These are phyloP conservation scores for Lodderomyces jiufengensis DNA, from an alignment of 1,139 yeast species.

Conservation along the genomic window DNA sequence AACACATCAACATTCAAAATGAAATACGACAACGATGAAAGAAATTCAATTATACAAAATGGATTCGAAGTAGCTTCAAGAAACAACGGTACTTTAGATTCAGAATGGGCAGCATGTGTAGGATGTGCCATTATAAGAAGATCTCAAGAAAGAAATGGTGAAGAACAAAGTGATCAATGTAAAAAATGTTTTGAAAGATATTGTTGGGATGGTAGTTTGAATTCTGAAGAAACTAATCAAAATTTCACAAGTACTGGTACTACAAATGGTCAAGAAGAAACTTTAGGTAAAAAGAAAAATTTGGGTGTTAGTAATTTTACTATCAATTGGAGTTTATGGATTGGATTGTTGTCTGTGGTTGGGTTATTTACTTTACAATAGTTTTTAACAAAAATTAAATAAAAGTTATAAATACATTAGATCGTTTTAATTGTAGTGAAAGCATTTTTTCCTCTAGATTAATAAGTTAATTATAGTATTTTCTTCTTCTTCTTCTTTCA, in stretches of 20 bases:
- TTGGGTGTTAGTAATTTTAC: constrained; percentile 3
- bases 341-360: constrained; percentile 7
- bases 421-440: not conserved
- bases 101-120: constrained; percentile 74
- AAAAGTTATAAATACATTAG: not conserved
- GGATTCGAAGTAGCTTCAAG: constrained; percentile 80
- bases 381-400: no score
- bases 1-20: constrained; percentile 73
- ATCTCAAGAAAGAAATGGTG: constrained; percentile 68
- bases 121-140: constrained; percentile 88
- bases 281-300: constrained; percentile 2
- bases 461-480: no score
- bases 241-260: constrained; percentile 49
- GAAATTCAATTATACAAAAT: constrained; percentile 61
- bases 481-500: no score
- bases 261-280: constrained; percentile 30
- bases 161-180: constrained; percentile 69
- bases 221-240: constrained; percentile 15
- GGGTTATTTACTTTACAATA: constrained; percentile 4
- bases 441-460: no score
- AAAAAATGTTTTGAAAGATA: constrained; percentile 64
- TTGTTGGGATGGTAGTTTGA: constrained; percentile 71
- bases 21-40: constrained; percentile 56
- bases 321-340: constrained; percentile 15
- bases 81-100: constrained; percentile 67